Base-by-base conservation (phyloP, 495 filamentous ascomycete species). In the Penicillium tannophilum region DNA sequence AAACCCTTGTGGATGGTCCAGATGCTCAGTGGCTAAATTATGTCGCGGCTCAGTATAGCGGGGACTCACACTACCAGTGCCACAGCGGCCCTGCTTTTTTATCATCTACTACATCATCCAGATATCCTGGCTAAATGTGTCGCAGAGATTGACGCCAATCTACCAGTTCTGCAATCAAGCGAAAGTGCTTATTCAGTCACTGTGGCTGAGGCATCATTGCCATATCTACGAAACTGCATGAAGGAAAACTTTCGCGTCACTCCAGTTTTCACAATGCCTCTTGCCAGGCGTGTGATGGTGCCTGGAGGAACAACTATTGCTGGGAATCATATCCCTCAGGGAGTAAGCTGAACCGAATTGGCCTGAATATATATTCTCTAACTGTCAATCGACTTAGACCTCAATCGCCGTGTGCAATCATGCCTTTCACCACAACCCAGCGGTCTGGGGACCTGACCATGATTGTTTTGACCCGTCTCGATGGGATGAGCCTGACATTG, bases 381-480 rank as follows among this genome's bases (percentile, higher is more conserved):
- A 7, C 28, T 4, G 28, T 7, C 6, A 14, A 28, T 39, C 5
- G 1, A 6, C 10, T 14, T 5, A 62, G 59, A 57, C 59, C 6
- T 57, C 54, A 7, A 52, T 62, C 11, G 54, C 59, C 1, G 59
- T 62, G 3, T 62, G 59, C 26, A 62, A 62, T 7, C 59, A 62
- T 50, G 59, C 55, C 17, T 62, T 62, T 26, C 59, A 62, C 36
- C 59, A 57, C 28, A 62, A 62, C n/a, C 54, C 59, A 5, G 50
- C 43, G 6, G 43, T 62, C 9, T 62, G 50, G 44, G 59, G 59
- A 26, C 11, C 12, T 11, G 36, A 54, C 6, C 59, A 62, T 24
- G 50, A 62, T 42, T 28, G 47, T 0, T 62, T 54, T 28, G 50
- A 62, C 49, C 59, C 59, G 14, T 33, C 49, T 12, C 54, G 60